Evolutionary conservation across 805 yeast genomes (phyloP).

Genomic region (Suhomyces canberraensis): DNA sequence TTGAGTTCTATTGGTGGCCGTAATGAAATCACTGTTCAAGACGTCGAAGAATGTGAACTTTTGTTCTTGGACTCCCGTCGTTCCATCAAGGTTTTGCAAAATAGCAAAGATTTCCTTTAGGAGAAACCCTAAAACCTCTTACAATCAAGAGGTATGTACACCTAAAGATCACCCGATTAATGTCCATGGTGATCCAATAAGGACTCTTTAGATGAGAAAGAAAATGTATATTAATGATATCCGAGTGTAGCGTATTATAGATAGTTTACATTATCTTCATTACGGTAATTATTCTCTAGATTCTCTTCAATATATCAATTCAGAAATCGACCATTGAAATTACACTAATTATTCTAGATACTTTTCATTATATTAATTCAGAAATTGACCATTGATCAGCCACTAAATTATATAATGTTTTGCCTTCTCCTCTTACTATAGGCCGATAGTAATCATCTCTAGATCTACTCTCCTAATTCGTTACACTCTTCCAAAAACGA

Average conservation of each 20-base stretch:
- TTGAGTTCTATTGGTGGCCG: conserved; percentile 74
- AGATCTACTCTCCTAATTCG: conserved; percentile 37
- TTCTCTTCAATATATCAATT: no score
- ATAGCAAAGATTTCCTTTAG: conserved; percentile 37
- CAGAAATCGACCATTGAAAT: neutral
- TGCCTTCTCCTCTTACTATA: neutral
- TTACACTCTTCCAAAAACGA: conserved; percentile 68
- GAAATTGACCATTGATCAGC: no score
- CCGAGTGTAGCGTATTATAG: no score
- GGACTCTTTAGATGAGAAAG: no score
- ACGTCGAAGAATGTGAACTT: conserved; percentile 78
- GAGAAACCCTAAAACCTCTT: conserved; percentile 20
- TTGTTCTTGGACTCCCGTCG: conserved; percentile 85
- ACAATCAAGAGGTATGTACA: no score
- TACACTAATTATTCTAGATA: neutral
- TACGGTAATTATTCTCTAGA: no score
- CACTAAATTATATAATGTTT: neutral
- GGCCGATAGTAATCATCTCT: neutral
- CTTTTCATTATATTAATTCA: no score
- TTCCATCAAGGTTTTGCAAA: conserved; percentile 67
- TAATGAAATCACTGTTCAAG: conserved; percentile 60
- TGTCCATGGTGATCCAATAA: no score
- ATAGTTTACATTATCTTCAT: no score
- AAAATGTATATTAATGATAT: conserved; percentile 1
- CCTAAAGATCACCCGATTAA: no score